Evolutionary conservation across 2,329 filamentous ascomycete species (phyloP).

Genomic region (Parastagonospora avenae): DNA sequence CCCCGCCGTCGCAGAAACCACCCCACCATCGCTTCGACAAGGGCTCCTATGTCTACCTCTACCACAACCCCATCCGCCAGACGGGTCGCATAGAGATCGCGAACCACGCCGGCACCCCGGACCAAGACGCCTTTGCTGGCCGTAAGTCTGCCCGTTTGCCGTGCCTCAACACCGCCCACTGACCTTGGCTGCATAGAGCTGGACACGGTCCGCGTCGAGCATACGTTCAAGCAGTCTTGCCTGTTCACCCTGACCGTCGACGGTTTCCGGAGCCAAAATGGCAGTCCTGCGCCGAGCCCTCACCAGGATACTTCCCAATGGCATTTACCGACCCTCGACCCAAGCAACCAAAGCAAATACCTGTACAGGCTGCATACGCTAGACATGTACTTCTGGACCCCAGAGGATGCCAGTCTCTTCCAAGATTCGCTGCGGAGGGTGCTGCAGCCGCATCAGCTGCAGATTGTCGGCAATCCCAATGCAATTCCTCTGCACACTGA

Average conservation of each 20-base stretch:
- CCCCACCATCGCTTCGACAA: slow-evolving; percentile 83
- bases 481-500: slow-evolving; percentile 48
- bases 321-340: slow-evolving; percentile 76
- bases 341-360: slow-evolving; percentile 75
- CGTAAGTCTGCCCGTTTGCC: slow-evolving; percentile 59
- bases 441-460: slow-evolving; percentile 62
- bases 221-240: slow-evolving; percentile 76
- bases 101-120: slow-evolving; percentile 72
- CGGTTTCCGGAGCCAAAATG: slow-evolving; percentile 35
- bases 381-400: slow-evolving; percentile 81
- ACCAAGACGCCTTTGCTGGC: slow-evolving; percentile 81
- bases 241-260: slow-evolving; percentile 71
- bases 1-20: slow-evolving; percentile 67
- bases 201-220: slow-evolving; percentile 67
- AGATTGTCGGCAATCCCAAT: slow-evolving; percentile 43
- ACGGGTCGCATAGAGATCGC: slow-evolving; percentile 76
- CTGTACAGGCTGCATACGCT: slow-evolving; percentile 77
- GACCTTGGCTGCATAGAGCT: slow-evolving; percentile 58
- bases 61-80: slow-evolving; percentile 71
- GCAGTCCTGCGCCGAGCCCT: slow-evolving; percentile 45
- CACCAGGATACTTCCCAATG: slow-evolving; percentile 64
- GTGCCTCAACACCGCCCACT: slow-evolving; percentile 12
- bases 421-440: slow-evolving; percentile 70
- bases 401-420: slow-evolving; percentile 72
- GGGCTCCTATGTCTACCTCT: slow-evolving; percentile 79